Evolutionary conservation across 176 grass and related monocot species (phyloP), one percentile per base, ranked within the genome.

Genomic region (Cymbopogon citratus): DNA sequence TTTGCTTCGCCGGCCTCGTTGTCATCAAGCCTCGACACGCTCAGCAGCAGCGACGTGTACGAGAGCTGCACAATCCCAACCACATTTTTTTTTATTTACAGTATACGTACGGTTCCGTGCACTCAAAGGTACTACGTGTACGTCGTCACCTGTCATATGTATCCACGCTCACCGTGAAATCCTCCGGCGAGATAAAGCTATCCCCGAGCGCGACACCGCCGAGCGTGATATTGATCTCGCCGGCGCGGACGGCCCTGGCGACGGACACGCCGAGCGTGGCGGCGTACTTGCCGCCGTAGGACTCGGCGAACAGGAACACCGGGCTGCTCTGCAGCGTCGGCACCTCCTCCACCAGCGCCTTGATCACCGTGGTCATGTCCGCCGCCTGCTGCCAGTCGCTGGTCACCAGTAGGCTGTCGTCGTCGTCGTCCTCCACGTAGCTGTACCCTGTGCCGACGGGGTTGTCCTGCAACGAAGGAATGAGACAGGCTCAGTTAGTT

Each of bases 371-470:
- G 1, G 72, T 90, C 27, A 83, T 40, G 66, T 97, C 91, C 14
- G 33, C 52, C 5, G 89, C 89, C 15, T 88, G 91, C 29, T 86
- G 83, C 75, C 77, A 48, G 65, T 97, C 94, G 7, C 70, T 91
- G 10, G 74, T 97, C 41, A 91, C 91, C 2, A 97, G 74, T 18
- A 87, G 45, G 66, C 64, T 86, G 41, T 80, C 63, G 26, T 43
- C 40, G 40, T 43, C 40, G 10, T 43, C 40, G 2, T 86, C 56
- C 87, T 93, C 88, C 25, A 94, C 92, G 82, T 83, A 97, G 73
- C 95, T 94, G 76, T 89, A 97, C 4, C 92, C 92, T n/a, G 83
- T 88, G 3, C 92, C 95, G 2, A 94, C 95, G 1, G 92, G 95
- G 84, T 94, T 97, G 86, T 97, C 92, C 94, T 97, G 66, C 12